Evolutionary conservation across 116 monocot genomes (phyloP).

Genomic region (Iris pallida): DNA sequence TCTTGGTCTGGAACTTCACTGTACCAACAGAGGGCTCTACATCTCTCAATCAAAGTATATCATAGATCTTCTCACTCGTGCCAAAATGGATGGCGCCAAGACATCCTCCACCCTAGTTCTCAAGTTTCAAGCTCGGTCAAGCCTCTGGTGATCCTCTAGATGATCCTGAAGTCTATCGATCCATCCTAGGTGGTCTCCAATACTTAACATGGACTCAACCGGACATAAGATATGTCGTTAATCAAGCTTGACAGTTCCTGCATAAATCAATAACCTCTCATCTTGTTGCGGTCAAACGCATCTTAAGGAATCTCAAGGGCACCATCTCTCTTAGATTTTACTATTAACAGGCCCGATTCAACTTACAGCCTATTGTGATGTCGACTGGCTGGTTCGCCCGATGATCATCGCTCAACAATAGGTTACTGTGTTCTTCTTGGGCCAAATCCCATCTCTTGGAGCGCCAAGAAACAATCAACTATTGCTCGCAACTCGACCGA

Average conservation of each 20-base stretch:
- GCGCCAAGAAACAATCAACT: not conserved
- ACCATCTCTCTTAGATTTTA: not conserved
- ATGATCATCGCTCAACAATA: not conserved
- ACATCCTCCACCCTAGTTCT: too few species aligned
- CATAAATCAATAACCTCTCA: not conserved
- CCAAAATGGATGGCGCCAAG: too few species aligned
- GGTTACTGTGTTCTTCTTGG: not conserved
- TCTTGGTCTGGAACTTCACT: too few species aligned
- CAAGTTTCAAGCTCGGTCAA: too few species aligned
- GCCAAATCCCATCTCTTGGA: not conserved
- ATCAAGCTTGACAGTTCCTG: not conserved
- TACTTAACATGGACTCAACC: not conserved
- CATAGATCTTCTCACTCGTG: too few species aligned
- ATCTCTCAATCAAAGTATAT: too few species aligned
- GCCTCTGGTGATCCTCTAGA: too few species aligned
- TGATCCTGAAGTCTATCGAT: too few species aligned
- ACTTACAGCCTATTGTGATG: not conserved
- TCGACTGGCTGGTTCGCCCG: not conserved
- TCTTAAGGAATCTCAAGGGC: conserved; percentile 1
- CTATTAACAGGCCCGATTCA: not conserved
- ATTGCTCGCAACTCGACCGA: not conserved
- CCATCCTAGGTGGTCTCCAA: not conserved
- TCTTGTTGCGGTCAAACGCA: not conserved
- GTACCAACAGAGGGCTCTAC: too few species aligned
- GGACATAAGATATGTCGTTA: not conserved